Percentiles rank a stretch among this genome's conserved stretches.
phyloP scores from a whole-genome alignment of 2,329 filamentous ascomycete species.

The Trichoderma polysporum region DNA sequence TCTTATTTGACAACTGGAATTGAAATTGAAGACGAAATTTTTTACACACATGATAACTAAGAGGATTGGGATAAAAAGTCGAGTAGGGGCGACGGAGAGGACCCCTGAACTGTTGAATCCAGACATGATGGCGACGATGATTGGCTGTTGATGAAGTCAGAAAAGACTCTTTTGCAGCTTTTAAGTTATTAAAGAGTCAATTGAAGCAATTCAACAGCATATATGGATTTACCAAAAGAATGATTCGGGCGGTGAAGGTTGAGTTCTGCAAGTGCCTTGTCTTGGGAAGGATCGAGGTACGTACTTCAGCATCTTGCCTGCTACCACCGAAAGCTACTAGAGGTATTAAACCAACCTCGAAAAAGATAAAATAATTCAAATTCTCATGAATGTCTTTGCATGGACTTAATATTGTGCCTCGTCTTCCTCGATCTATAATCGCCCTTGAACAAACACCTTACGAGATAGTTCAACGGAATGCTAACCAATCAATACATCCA shows the following conservation, averaged over 20 bases:
- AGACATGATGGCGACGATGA: neutral
- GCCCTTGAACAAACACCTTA: neutral
- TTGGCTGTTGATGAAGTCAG: neutral
- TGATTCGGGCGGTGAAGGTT: neutral
- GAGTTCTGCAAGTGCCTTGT: neutral
- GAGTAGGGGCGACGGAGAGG: neutral
- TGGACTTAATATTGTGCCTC: neutral
- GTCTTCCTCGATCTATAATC: neutral
- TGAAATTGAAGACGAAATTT: neutral
- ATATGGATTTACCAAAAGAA: neutral
- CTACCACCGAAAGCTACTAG: neutral
- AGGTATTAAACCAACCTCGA: neutral
- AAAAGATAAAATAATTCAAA: too few relatives aligned
- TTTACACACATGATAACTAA: neutral
- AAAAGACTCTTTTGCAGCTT: neutral
- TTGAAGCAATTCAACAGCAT: neutral
- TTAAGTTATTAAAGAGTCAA: neutral
- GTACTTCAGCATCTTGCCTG: neutral
- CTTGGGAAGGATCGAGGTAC: neutral
- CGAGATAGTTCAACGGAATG: neutral
- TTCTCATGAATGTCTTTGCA: too few relatives aligned
- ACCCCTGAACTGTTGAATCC: slow-evolving; percentile 12
- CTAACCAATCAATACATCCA: neutral
- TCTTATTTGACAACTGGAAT: neutral
- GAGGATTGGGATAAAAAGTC: neutral